Conservation (phyloP, 176 grass and related monocot genomes). For the Metroxylon sagu region DNA sequence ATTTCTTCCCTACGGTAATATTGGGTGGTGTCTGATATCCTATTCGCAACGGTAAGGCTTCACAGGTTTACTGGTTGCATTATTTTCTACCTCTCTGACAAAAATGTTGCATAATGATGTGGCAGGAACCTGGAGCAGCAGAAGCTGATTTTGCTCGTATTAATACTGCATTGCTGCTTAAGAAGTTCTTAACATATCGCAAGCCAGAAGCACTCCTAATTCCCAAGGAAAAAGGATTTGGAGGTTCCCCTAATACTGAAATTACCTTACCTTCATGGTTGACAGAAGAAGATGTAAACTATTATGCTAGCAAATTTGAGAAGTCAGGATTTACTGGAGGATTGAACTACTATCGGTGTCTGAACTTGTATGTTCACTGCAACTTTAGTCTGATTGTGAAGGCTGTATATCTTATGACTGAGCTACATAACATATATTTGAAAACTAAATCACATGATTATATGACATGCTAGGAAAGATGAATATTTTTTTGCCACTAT, state of each 20-base stretch:
- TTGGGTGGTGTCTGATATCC: too few species aligned
- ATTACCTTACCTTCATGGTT: slow-evolving; percentile 65
- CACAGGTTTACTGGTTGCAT: too few species aligned
- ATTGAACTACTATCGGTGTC: slow-evolving; percentile 87
- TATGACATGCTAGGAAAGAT: too few species aligned
- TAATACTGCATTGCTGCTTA: slow-evolving; percentile 26
- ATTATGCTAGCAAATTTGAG: slow-evolving; percentile 62
- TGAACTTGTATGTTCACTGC: slow-evolving; percentile 50
- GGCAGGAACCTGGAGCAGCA: slow-evolving; percentile 53
- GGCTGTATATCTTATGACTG: too few species aligned
- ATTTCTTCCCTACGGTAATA: too few species aligned
- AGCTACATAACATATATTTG: too few species aligned
- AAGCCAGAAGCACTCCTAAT: slow-evolving; percentile 50
- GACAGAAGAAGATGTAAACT: slow-evolving; percentile 73
- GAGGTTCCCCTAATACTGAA: slow-evolving; percentile 43
- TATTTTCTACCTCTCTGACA: too few species aligned
- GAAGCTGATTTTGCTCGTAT: slow-evolving; percentile 63
- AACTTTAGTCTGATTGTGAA: too few species aligned
- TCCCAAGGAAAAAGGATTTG: slow-evolving; percentile 64
- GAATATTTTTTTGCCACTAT: too few species aligned
- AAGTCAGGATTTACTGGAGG: slow-evolving; percentile 75
- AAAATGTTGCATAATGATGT: too few species aligned
- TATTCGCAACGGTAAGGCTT: too few species aligned
- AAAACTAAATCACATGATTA: too few species aligned
- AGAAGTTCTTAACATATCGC: slow-evolving; percentile 54